phyloP scores from a whole-genome alignment of 1,139 yeast genomes.

The Magnusiomyces ingens region DNA sequence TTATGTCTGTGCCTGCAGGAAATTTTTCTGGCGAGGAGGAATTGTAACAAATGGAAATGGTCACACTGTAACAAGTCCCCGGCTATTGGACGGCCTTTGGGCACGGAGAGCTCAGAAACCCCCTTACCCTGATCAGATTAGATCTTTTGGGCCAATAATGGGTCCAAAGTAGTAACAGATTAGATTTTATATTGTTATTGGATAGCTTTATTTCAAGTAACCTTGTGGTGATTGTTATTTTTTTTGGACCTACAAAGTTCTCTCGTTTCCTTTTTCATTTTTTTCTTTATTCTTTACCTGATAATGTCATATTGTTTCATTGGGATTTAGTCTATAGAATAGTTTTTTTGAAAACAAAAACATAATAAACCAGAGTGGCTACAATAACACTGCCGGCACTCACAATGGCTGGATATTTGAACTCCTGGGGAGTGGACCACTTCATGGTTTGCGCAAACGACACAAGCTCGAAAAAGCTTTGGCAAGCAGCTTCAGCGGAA shows the following conservation, averaged over 20 bases:
- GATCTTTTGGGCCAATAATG: too few species aligned
- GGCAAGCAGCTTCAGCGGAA: slow-evolving; percentile 34
- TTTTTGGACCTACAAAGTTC: slow-evolving; percentile 7
- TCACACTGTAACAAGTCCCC: too few species aligned
- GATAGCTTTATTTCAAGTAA: too few species aligned
- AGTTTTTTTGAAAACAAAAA: not conserved
- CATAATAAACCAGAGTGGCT: slow-evolving; percentile 20
- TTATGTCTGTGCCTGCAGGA: too few species aligned
- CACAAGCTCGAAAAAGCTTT: slow-evolving; percentile 31
- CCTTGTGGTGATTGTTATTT: too few species aligned
- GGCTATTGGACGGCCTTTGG: too few species aligned
- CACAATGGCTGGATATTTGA: slow-evolving; percentile 28
- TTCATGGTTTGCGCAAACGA: slow-evolving; percentile 31
- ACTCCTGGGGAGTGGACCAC: slow-evolving; percentile 30
- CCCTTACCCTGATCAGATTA: too few species aligned
- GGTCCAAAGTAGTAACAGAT: too few species aligned
- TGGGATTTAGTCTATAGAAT: not conserved
- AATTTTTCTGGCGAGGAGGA: too few species aligned
- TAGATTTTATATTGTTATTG: too few species aligned
- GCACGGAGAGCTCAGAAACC: too few species aligned
- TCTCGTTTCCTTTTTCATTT: not conserved
- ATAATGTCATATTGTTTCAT: not conserved
- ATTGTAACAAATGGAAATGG: too few species aligned
- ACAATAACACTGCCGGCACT: slow-evolving; percentile 23
- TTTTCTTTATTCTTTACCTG: not conserved